Conservation (phyloP, 2,329 filamentous ascomycete species). For the Aureobasidium leucospermi region DNA sequence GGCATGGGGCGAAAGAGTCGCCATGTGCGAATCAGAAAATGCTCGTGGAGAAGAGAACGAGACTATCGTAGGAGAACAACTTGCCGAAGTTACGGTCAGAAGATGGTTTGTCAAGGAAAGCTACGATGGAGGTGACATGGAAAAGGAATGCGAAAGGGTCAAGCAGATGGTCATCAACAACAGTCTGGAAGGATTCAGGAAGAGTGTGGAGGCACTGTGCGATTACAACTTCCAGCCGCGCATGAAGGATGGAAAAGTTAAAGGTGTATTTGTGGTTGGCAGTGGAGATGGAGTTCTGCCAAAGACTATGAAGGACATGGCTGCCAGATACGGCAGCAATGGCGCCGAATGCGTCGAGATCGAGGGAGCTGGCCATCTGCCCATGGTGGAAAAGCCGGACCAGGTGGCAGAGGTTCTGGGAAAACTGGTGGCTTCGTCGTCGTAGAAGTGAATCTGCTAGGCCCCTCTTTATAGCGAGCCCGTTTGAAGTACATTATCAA, state of each 20-base stretch:
- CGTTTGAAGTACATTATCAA: not conserved
- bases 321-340: constrained; percentile 45
- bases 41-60: constrained; percentile 36
- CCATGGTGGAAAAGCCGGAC: constrained; percentile 70
- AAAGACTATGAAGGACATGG: constrained; percentile 72
- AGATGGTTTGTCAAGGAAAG: constrained; percentile 63
- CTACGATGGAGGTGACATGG: constrained; percentile 46
- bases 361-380: constrained; percentile 67
- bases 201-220: constrained; percentile 63
- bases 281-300: constrained; percentile 67
- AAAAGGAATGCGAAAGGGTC: constrained; percentile 51
- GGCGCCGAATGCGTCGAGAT: constrained; percentile 58
- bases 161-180: constrained; percentile 64
- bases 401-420: constrained; percentile 60
- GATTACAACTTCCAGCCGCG: constrained; percentile 58
- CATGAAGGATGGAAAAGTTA: constrained; percentile 49
- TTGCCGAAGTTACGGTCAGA: constrained; percentile 64
- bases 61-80: constrained; percentile 51
- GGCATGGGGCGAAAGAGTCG: constrained; percentile 72
- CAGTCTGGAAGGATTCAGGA: constrained; percentile 60
- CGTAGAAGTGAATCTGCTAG: not conserved
- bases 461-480: not conserved
- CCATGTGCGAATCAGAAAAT: constrained; percentile 53
- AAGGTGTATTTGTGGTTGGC: constrained; percentile 64
- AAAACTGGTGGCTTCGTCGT: constrained; percentile 42